phyloP scores from a whole-genome alignment of 2,329 filamentous ascomycete species.

The Clonostachys rhizophaga region DNA sequence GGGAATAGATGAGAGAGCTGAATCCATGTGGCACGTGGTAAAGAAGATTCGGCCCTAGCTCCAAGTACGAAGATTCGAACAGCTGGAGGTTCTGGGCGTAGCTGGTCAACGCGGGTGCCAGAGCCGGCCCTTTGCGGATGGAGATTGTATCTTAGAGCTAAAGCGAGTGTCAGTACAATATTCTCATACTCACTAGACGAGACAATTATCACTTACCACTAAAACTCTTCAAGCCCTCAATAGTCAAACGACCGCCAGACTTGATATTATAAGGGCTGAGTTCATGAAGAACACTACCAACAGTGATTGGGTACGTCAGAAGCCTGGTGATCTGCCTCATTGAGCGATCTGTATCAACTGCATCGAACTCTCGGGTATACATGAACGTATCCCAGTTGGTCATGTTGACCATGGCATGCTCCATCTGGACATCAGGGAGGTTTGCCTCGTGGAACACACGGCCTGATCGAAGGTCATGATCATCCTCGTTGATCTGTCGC shows the following conservation, averaged over 20 bases:
- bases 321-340: constrained; percentile 92
- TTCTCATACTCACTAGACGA: too few relatives aligned
- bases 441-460: constrained; percentile 91
- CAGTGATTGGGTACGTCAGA: constrained; percentile 88
- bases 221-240: constrained; percentile 89
- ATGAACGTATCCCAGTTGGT: constrained; percentile 98
- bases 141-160: constrained; percentile 87
- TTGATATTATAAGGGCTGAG: constrained; percentile 87
- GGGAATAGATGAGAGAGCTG: constrained; percentile 95
- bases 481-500: constrained; percentile 93
- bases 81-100: constrained; percentile 80
- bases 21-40: constrained; percentile 90
- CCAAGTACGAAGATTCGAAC: constrained; percentile 91
- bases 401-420: constrained; percentile 93
- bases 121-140: constrained; percentile 81
- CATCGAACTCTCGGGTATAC: constrained; percentile 86
- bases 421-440: constrained; percentile 83
- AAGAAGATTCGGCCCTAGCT: constrained; percentile 92
- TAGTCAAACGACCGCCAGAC: constrained; percentile 69
- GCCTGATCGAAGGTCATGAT: constrained; percentile 88
- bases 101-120: constrained; percentile 68
- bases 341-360: constrained; percentile 83
- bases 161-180: background rate
- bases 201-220: constrained; percentile 58
- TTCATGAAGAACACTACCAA: constrained; percentile 90